phyloP scores from a whole-genome alignment of 169 alveolate genomes.

The Eimeria falciformis region DNA sequence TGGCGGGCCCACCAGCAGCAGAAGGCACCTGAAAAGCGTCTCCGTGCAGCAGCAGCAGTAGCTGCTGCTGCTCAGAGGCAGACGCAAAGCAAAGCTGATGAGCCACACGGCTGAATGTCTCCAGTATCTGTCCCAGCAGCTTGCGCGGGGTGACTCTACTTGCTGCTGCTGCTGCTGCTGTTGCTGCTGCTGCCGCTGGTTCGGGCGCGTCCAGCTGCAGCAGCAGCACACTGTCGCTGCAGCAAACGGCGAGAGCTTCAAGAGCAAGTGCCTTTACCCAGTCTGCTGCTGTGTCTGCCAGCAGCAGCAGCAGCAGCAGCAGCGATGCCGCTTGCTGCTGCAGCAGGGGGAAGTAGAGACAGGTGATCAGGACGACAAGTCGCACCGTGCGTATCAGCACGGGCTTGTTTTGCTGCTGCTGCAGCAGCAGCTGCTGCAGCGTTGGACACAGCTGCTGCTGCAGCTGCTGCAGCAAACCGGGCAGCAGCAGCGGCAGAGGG shows the following conservation, averaged over 20 bases:
- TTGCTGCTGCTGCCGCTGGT: constrained; percentile 28
- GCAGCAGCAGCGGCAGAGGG: constrained; percentile 31
- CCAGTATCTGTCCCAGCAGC: constrained; percentile 5
- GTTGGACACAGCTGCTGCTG: constrained; percentile 61
- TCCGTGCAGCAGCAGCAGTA: constrained; percentile 12
- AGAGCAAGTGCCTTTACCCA: constrained; percentile 36
- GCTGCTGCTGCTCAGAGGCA: constrained; percentile 26
- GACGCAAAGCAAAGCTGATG: neutral
- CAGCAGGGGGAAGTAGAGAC: constrained; percentile 38
- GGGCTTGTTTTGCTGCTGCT: constrained; percentile 49
- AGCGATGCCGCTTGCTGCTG: constrained; percentile 33
- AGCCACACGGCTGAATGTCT: constrained; percentile 32
- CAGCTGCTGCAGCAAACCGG: constrained; percentile 48
- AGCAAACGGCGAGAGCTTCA: constrained; percentile 28
- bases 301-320: constrained; percentile 68
- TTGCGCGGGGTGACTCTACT: constrained; percentile 15
- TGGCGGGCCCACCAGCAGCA: constrained; percentile 5
- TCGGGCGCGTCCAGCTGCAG: constrained; percentile 66
- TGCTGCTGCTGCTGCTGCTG: constrained; percentile 21
- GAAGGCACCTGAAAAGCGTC: constrained; percentile 25
- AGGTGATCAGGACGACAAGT: neutral
- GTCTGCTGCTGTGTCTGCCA: constrained; percentile 42
- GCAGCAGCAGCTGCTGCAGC: constrained; percentile 68
- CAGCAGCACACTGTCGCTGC: constrained; percentile 63
- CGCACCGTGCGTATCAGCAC: constrained; percentile 43